Evolutionary conservation across 73 alveolate species (phyloP).

Genomic region (Loxodes magnus): DNA sequence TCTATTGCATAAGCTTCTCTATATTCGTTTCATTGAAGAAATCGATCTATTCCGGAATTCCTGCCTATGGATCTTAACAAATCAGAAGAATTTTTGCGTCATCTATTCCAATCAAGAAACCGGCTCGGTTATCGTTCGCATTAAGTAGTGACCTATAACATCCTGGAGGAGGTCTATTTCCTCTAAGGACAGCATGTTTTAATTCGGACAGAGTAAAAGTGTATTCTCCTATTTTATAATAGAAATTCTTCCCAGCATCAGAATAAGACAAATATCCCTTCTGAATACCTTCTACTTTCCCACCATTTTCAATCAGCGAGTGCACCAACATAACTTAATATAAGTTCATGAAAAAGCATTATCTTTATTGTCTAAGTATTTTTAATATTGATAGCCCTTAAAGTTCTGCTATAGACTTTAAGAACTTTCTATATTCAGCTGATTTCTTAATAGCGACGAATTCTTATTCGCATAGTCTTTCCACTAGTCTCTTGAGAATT

Average conservation of each 20-base stretch:
- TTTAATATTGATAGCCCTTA: conserved; percentile 17
- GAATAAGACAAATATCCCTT: too few species aligned
- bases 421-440: conserved; percentile 13
- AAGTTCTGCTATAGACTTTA: conserved; percentile 21
- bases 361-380: conserved; percentile 18
- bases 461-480: too few species aligned
- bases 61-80: neutral
- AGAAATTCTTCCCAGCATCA: conserved; percentile 22
- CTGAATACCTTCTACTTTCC: conserved; percentile 25
- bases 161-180: conserved; percentile 30
- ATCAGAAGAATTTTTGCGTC: conserved; percentile 8
- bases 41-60: conserved; percentile 10
- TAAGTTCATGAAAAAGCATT: conserved; percentile 39
- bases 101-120: neutral
- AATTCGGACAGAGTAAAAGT: conserved; percentile 49
- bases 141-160: conserved; percentile 1
- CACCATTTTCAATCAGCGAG: conserved; percentile 22
- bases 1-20: conserved; percentile 17
- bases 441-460: too few species aligned
- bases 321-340: conserved; percentile 50
- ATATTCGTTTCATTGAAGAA: neutral
- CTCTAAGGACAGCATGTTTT: conserved; percentile 74
- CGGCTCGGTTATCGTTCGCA: neutral
- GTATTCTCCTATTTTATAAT: conserved; percentile 33
- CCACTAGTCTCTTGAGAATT: too few species aligned